Base-by-base conservation (phyloP, 164 flowering plant genomes). In the Annona cherimola region DNA sequence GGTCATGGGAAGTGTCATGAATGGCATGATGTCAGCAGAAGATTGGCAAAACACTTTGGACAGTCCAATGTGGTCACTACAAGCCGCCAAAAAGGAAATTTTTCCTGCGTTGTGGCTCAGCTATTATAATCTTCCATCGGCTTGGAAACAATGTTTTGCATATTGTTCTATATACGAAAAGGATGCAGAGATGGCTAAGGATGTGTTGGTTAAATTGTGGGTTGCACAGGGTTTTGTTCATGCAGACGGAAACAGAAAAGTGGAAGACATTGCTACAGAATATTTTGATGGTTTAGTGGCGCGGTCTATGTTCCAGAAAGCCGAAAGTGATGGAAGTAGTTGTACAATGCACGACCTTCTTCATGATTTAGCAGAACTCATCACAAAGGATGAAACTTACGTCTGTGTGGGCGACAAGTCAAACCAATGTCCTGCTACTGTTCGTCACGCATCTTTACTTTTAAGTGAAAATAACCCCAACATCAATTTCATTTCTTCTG, bases 261-360 rank as follows among this genome's bases (percentile, higher is more conserved):
- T 50, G 55, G 78, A 75, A 35, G 35, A 4, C 18, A 19, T 67
- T 4, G 78, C 67, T 9, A 54, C 6, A 2, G 71, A 67, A 39
- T 71, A 46, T 40, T 71, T 75, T 8, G 46, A 46, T 45, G 55
- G 45, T 35, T 46, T 75, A 55, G 5, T 75, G 71, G 12, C n/a
- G 26, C 74, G 50, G 6, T 75, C 74, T 68, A 5, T 46, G 39
- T 68, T 68, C 12, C 70, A 20, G 39, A 42, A 26, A 3, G 41
- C 2, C 61, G 45, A 20, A 18, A 18, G 11, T 46, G 42, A 42
- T 19, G 8, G 45, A 2, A 42, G 42, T n/a, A 44, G 41, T n/a
- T 73, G 70, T 43, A 66, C 55, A 62, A 41, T 73, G 70, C 75
- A 73, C 42, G 75, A 66, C 4, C 46, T 66, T 42, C 43, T 73